Base-by-base conservation (phyloP, 345 rosid genomes). In the Adansonia digitata region DNA sequence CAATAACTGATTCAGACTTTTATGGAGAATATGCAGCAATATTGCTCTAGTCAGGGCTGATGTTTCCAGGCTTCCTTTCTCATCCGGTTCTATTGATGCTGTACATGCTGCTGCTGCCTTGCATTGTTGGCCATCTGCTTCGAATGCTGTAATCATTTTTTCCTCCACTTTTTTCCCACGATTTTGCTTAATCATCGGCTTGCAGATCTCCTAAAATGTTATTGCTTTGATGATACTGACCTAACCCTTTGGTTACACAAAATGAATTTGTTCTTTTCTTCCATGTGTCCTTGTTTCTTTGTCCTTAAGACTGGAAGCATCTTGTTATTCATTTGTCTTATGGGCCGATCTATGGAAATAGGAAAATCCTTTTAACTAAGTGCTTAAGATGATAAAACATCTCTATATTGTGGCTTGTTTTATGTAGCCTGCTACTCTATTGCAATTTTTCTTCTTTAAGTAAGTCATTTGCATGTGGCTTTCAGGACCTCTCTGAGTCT, bases 21-120 rank as follows among this genome's bases (percentile, higher is more conserved):
- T 27, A 73, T 42, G 49, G 22, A 61, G 49, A 45, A 62, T 77
- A 18, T 83, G 81, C 82, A 93, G 97, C 80, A 89, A 86, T 72
- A 88, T 93, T 74, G 96, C 96, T 35, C 91, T 95, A 69, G 97
- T 95, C 71, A 87, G 99, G 77, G 99, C 97, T 69, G 98, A 95
- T 73, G 88, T 95, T 72, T 86, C 93, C 35, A 88, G 99, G 66
- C 97, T 93, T 64, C 98, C 98, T 45, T 95, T 95, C 70, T 52
- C 91, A 7, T 90, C 98, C 0, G 86, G 89, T 73, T 90, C 93
- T 43, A 84, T 95, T 79, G 99, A 91, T 49, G 98, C 97, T 63
- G 86, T 92, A 73, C 99, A 95, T 78, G 99, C 98, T 77, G 98
- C 94, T 75, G 98, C 97, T 4, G 99, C 99, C 29, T 74, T 95